These are phyloP conservation scores for Cryptosporidium muris DNA, from an alignment of 169 alveolate species.

Conservation along the genomic window DNA sequence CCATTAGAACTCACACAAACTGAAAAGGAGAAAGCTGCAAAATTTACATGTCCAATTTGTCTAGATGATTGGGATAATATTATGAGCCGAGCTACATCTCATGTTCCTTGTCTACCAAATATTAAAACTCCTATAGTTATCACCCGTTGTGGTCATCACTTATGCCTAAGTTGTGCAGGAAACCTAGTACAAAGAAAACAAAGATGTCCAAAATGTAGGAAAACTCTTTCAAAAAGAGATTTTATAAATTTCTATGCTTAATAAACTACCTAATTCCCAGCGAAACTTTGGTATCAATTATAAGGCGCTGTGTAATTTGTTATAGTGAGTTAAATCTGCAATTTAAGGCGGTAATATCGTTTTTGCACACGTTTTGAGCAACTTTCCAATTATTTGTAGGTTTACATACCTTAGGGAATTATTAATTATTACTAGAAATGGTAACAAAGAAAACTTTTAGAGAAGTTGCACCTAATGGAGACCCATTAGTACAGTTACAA, in stretches of 20 bases:
- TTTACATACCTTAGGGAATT: neutral
- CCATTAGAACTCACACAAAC: constrained; percentile 55
- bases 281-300: neutral
- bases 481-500: constrained; percentile 55
- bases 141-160: constrained; percentile 71
- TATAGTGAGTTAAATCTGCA: no score
- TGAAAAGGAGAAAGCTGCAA: constrained; percentile 68
- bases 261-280: neutral
- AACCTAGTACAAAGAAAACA: constrained; percentile 65
- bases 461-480: constrained; percentile 42
- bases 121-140: constrained; percentile 53
- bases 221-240: constrained; percentile 23
- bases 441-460: constrained; percentile 38
- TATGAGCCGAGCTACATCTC: constrained; percentile 16
- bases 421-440: neutral
- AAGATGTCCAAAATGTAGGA: constrained; percentile 62
- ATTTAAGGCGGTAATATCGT: neutral
- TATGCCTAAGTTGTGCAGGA: constrained; percentile 62
- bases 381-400: neutral
- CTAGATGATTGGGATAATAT: constrained; percentile 69
- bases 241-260: constrained; percentile 53
- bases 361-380: neutral
- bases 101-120: constrained; percentile 40
- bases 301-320: neutral
- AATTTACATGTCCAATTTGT: constrained; percentile 65